phyloP scores from a whole-genome alignment of 345 rosid species.

The Durio zibethinus region DNA sequence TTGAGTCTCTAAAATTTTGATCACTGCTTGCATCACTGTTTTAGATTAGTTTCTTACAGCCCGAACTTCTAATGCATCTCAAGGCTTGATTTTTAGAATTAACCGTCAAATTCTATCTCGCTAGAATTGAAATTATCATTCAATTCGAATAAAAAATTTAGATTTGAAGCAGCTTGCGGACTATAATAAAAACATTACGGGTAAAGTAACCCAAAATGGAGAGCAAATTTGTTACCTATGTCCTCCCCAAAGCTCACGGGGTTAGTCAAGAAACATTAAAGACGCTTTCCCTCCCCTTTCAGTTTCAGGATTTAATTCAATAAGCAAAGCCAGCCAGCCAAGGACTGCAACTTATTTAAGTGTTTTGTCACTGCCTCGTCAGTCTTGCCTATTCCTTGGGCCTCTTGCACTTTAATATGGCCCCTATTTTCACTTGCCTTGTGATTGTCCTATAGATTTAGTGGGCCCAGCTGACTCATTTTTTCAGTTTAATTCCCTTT shows the following conservation, averaged over 20 bases:
- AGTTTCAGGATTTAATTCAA: background rate
- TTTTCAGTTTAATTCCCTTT: too few relatives aligned
- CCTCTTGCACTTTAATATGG: conserved; percentile 6
- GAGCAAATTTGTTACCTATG: background rate
- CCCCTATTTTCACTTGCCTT: background rate
- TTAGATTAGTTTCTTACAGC: too few relatives aligned
- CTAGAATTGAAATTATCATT: too few relatives aligned
- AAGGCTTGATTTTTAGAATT: too few relatives aligned
- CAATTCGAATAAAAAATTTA: too few relatives aligned
- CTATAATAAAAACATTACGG: too few relatives aligned
- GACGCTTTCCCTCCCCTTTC: background rate
- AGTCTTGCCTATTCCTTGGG: too few relatives aligned
- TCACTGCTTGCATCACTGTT: too few relatives aligned
- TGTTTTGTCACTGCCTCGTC: conserved; percentile 4
- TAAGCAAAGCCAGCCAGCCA: background rate
- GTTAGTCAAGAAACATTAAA: conserved; percentile 19
- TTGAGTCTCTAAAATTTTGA: too few relatives aligned
- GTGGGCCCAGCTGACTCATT: conserved; percentile 15
- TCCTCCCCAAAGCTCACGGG: conserved; percentile 25
- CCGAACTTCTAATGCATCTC: too few relatives aligned
- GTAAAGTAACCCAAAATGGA: background rate
- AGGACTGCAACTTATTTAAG: background rate
- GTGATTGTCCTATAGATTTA: background rate
- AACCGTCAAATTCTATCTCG: too few relatives aligned
- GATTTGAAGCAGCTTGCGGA: too few relatives aligned